A percentile compares a stretch with the other conserved stretches of the same genome.
These are phyloP conservation scores for Mesembryanthemum crystallinum DNA, from an alignment of 148 eudicot genomes.

Conservation along the genomic window DNA sequence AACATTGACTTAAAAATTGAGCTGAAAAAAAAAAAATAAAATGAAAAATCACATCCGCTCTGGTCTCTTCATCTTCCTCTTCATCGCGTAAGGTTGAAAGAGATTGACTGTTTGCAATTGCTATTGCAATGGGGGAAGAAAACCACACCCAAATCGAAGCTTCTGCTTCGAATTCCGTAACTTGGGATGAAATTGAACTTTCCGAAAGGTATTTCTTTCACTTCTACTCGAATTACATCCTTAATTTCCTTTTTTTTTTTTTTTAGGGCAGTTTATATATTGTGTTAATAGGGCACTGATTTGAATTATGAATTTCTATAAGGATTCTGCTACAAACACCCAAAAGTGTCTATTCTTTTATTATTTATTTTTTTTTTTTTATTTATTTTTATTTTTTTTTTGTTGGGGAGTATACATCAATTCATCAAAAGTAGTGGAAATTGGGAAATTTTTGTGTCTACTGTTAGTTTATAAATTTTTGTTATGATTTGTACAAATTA, in stretches of 20 bases:
- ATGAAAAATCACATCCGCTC: too few relatives aligned
- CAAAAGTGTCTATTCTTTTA: too few relatives aligned
- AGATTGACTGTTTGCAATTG: not conserved
- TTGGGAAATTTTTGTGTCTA: not conserved
- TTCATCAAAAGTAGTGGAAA: not conserved
- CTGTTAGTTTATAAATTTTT: not conserved
- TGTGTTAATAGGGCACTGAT: not conserved
- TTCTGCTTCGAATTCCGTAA: conserved; percentile 15
- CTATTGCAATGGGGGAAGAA: conserved; percentile 14
- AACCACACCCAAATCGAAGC: conserved; percentile 18
- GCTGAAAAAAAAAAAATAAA: too few relatives aligned
- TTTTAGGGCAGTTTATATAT: not conserved
- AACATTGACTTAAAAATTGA: too few relatives aligned
- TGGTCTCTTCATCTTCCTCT: not conserved
- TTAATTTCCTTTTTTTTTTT: not conserved
- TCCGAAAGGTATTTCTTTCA: conserved; percentile 32
- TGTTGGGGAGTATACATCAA: not conserved
- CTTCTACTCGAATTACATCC: not conserved
- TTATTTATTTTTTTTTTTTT: too few relatives aligned
- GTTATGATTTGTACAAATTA: too few relatives aligned
- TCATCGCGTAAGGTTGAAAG: not conserved
- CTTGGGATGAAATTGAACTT: conserved; percentile 40
- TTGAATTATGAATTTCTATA: not conserved
- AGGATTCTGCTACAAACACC: not conserved
- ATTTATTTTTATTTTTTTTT: too few relatives aligned